Evolutionary conservation across 352 stramenopile species (phyloP), one percentile per base, ranked within the genome.

Genomic region (Globisporangium rhizosaccharum): DNA sequence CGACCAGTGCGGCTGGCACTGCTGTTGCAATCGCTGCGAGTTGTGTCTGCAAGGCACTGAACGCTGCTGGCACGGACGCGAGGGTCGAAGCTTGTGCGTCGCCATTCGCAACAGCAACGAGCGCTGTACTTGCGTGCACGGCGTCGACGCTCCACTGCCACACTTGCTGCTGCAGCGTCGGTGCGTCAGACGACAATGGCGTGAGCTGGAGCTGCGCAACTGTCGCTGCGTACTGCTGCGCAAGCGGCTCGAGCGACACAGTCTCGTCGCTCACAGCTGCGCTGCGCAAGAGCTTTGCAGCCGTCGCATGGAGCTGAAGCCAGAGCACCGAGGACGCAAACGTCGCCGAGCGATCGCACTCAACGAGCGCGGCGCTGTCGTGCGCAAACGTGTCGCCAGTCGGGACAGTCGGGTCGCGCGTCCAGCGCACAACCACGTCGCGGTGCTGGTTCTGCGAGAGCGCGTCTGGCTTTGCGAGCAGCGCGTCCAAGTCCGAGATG

Each of bases 361-460:
- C 79, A 11, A 79, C 65, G 17, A 91, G 76, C 46, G 68, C 59
- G 2, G 57, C 54, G 7, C 45, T 49, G 49, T 87, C 73, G 14
- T 61, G 58, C 0, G 71, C 59, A 59, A 90, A 92, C 36, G 65
- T 67, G 41, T 72, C 66, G 4, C 70, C 58, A 0, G 70, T 67
- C 3, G 71, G 54, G 3, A 88, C 66, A 12, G 73, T 67, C 3
- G 65, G 53, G 26, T 72, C 45, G 28, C 68, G 61, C 30, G 66
- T 79, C 85, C 85, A 94, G 41, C 85, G 58, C 15, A 94, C 85
- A 51, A 89, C 61, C 41, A 94, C 76, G 44, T 88, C 79, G 37
- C 85, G 81, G 59, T 94, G 79, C 56, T 94, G 82, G 65, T 94
- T 94, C n/a, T 63, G 63, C 4, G 81, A 88, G 20, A 94, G 59